These are phyloP conservation scores for Naganishia albida DNA, from an alignment of 1,284 basidiomycete species.

Conservation along the genomic window DNA sequence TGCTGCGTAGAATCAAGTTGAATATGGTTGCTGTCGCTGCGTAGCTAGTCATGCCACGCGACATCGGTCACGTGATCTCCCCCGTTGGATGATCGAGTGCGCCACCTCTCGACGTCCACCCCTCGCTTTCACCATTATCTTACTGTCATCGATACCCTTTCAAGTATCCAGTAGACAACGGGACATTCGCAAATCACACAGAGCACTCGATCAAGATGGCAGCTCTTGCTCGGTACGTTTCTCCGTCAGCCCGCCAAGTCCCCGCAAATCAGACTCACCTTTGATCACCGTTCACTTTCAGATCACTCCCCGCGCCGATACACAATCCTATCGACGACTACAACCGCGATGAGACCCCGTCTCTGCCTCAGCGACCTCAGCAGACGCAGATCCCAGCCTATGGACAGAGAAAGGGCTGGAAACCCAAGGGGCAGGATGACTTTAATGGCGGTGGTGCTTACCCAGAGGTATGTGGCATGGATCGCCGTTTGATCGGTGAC, in stretches of 20 bases:
- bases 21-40: not conserved
- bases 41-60: constrained; percentile 12
- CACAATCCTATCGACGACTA: constrained; percentile 30
- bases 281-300: not conserved
- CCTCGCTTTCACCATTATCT: too few relatives aligned
- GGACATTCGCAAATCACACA: too few relatives aligned
- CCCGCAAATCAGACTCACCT: not conserved
- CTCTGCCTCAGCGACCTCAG: constrained; percentile 20
- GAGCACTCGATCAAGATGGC: constrained; percentile 41
- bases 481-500: not conserved
- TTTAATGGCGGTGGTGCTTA: constrained; percentile 93
- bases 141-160: too few relatives aligned
- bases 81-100: not conserved
- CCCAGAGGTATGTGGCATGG: constrained; percentile 64
- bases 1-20: not conserved
- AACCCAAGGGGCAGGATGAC: constrained; percentile 75
- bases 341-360: constrained; percentile 10
- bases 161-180: too few relatives aligned
- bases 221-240: constrained; percentile 51
- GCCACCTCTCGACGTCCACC: not conserved
- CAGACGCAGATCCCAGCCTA: constrained; percentile 58
- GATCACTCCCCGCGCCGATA: constrained; percentile 34
- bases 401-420: constrained; percentile 83
- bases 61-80: not conserved
- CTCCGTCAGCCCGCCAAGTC: not conserved